Evolutionary conservation across 441 rosid species (phyloP).

Genomic region (Eugenia klotzschiana): DNA sequence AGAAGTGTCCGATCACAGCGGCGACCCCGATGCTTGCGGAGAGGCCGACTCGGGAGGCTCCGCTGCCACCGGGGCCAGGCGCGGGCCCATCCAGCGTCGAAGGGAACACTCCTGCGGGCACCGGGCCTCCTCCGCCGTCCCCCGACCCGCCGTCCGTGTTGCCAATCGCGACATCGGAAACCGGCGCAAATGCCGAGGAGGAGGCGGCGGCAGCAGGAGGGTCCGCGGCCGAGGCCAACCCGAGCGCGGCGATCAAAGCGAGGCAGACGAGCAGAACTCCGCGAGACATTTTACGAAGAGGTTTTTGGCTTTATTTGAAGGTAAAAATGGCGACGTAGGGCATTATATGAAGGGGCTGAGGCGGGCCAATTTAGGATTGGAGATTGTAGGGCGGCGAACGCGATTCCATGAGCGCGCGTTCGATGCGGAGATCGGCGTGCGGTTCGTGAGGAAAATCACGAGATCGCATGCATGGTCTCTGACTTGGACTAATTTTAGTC

Average conservation of each 20-base stretch:
- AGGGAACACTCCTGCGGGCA: background rate
- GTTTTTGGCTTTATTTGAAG: background rate
- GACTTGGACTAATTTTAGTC: background rate
- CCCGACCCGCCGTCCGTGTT: background rate
- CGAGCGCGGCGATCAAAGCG: background rate
- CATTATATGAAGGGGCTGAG: background rate
- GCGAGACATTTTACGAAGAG: background rate
- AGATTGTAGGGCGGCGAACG: background rate
- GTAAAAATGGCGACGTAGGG: background rate
- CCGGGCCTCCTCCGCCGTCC: background rate
- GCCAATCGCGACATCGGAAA: background rate
- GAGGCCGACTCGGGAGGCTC: background rate
- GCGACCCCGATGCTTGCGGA: background rate
- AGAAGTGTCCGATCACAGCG: background rate
- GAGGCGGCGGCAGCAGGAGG: background rate
- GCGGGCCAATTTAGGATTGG: too few species aligned
- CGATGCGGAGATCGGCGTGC: background rate
- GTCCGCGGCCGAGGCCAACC: background rate
- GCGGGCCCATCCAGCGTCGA: background rate
- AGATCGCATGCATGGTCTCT: background rate
- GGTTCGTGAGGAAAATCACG: background rate
- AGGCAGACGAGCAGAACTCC: background rate
- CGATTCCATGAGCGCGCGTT: background rate
- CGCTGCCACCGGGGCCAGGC: background rate
- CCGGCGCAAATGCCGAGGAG: background rate